Evolutionary conservation across 2,329 filamentous ascomycete species (phyloP).

Genomic region (Alternaria ethzedia): DNA sequence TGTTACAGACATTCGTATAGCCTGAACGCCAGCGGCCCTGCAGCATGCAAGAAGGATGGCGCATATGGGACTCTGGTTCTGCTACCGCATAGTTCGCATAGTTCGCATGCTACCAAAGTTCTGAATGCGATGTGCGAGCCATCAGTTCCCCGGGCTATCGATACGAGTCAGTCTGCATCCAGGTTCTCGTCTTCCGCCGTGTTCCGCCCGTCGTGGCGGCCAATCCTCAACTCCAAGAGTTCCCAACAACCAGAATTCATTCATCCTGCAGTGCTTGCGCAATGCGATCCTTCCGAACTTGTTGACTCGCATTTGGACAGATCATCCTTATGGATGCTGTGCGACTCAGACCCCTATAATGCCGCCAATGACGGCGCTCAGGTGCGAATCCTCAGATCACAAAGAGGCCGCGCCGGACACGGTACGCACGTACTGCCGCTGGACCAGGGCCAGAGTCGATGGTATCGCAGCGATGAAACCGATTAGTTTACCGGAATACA

Average conservation of each 20-base stretch:
- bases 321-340: background rate
- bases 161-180: background rate
- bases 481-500: background rate
- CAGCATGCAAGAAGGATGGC: background rate
- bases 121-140: background rate
- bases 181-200: background rate
- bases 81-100: background rate
- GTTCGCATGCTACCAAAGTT: background rate
- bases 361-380: conserved; percentile 1
- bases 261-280: background rate
- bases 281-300: background rate
- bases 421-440: conserved; percentile 12
- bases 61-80: background rate
- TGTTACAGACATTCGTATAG: background rate
- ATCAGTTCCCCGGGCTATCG: background rate
- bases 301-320: background rate
- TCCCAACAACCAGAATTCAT: background rate
- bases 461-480: background rate
- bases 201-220: background rate
- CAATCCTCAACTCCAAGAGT: background rate
- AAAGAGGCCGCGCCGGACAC: background rate
- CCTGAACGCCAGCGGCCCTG: background rate
- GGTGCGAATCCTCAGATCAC: background rate
- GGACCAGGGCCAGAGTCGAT: background rate
- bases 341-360: background rate